A percentile compares a stretch with the other conserved stretches of the same genome.
These are phyloP conservation scores for Lumnitzera littorea DNA, from an alignment of 345 rosid genomes.

Conservation along the genomic window DNA sequence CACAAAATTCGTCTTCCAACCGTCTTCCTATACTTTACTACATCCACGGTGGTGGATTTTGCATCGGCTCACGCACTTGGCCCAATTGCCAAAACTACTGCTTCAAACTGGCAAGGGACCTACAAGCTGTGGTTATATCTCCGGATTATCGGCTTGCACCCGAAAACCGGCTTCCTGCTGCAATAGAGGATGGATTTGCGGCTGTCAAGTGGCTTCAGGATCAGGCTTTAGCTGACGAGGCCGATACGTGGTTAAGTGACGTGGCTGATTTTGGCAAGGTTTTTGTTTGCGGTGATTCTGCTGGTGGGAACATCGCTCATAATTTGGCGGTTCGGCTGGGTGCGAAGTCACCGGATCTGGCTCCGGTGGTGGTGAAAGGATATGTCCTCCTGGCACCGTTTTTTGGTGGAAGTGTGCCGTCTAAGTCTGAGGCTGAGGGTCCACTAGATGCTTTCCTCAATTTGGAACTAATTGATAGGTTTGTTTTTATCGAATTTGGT, in stretches of 20 bases:
- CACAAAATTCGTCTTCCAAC: slow-evolving; percentile 15
- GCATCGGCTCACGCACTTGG: slow-evolving; percentile 55
- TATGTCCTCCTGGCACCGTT: slow-evolving; percentile 48
- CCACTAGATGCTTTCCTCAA: slow-evolving; percentile 52
- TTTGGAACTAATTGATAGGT: slow-evolving; percentile 58
- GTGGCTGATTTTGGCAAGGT: slow-evolving; percentile 42
- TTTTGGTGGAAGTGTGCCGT: slow-evolving; percentile 42
- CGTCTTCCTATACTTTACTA: slow-evolving; percentile 33
- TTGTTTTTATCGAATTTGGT: neutral
- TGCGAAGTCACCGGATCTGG: slow-evolving; percentile 29
- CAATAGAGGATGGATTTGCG: slow-evolving; percentile 39
- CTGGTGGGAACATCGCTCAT: slow-evolving; percentile 57
- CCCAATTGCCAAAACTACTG: slow-evolving; percentile 55
- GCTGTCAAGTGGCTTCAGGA: slow-evolving; percentile 49
- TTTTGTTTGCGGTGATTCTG: slow-evolving; percentile 49
- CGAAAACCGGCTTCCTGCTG: slow-evolving; percentile 50
- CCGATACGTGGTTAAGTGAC: slow-evolving; percentile 35
- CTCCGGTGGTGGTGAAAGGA: slow-evolving; percentile 41
- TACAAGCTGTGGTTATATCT: slow-evolving; percentile 36
- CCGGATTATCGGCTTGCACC: slow-evolving; percentile 58
- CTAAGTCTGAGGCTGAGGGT: slow-evolving; percentile 49
- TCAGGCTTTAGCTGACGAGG: slow-evolving; percentile 25
- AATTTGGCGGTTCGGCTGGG: slow-evolving; percentile 39
- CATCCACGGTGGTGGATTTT: slow-evolving; percentile 65
- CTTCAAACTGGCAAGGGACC: slow-evolving; percentile 31